Evolutionary conservation across 345 rosid species (phyloP), one percentile per base, ranked within the genome.

Genomic region (Corchorus olitorius): DNA sequence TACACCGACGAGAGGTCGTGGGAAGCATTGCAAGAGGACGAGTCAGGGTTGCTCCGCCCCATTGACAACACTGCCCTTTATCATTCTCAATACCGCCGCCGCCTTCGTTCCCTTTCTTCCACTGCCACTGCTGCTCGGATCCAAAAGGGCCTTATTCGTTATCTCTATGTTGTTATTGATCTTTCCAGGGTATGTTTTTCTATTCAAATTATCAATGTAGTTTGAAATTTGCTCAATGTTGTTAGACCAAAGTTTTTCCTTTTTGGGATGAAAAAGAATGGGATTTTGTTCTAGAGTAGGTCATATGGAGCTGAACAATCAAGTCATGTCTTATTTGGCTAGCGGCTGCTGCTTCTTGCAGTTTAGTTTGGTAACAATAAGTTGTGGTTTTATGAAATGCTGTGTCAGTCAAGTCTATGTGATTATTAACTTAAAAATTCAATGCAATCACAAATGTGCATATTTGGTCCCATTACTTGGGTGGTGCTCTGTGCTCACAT

Each of bases 121-220:
- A 64, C 88, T 49, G 81, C 88, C 0, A 54, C 91, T n/a, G 67
- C 92, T 68, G 79, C 90, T 81, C 88, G 93, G 17, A 91, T 96
- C 43, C 99, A 93, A 58, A 96, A 93, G 83, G 99, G 98, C 46
- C 97, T 96, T 78, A 95, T 93, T 76, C 92, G 98, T 48, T 93
- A 90, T 78, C 89, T 96, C 39, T 96, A 88, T 82, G 74, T 96
- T 45, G 92, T 93, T 79, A 80, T 93, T 50, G 98, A 93, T 83
- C 91, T 93, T 85, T 92, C 97, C 61, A 80, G 87, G 92, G 99
- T 93, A 83, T 65, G 8, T 1, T 10, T 65, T 72, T 2, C 5
- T 55, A 0, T 39, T 39, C 43, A 39, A 2, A 27, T 34, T 70
- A 5, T 35, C 34, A 17, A 33, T n/a, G 9, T 10, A 4, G 61